Percentiles rank a stretch among this genome's conserved stretches.
Evolutionary conservation across 139 green algal species (phyloP).

Genomic region (Eudorina sp.): DNA sequence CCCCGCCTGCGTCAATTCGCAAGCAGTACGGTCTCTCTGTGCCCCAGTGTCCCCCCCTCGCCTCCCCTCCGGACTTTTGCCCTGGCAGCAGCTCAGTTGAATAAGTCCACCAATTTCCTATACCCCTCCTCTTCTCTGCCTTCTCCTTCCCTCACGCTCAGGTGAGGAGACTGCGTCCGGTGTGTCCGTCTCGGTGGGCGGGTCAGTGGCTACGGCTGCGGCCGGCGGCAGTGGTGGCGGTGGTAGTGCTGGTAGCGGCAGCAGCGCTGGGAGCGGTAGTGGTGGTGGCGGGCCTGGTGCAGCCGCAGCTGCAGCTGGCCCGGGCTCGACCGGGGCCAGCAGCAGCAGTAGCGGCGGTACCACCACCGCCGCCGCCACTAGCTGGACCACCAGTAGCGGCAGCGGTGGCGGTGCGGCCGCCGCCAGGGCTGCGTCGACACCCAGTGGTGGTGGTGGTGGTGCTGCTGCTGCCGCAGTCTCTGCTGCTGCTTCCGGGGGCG

Average conservation of each 20-base stretch:
- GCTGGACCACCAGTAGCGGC: too few relatives aligned
- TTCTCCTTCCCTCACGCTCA: not conserved
- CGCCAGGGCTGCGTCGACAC: not conserved
- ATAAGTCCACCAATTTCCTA: too few relatives aligned
- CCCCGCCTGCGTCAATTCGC: too few relatives aligned
- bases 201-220: not conserved
- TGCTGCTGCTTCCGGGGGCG: not conserved
- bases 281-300: not conserved
- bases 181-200: not conserved
- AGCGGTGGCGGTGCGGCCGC: too few relatives aligned
- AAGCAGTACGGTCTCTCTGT: too few relatives aligned
- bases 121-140: too few relatives aligned
- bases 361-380: too few relatives aligned
- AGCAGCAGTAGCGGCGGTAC: not conserved
- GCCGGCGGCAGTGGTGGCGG: not conserved
- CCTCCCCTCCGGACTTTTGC: too few relatives aligned
- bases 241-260: constrained; percentile 18
- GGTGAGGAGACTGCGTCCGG: constrained; percentile 8
- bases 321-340: not conserved
- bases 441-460: not conserved
- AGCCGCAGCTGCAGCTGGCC: not conserved
- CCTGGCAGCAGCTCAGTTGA: too few relatives aligned
- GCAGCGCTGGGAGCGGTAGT: not conserved
- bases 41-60: too few relatives aligned
- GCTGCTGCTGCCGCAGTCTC: not conserved